Evolutionary conservation across 1,139 yeast genomes (phyloP).

Genomic region (Nakaseomyces uthaithaninus): DNA sequence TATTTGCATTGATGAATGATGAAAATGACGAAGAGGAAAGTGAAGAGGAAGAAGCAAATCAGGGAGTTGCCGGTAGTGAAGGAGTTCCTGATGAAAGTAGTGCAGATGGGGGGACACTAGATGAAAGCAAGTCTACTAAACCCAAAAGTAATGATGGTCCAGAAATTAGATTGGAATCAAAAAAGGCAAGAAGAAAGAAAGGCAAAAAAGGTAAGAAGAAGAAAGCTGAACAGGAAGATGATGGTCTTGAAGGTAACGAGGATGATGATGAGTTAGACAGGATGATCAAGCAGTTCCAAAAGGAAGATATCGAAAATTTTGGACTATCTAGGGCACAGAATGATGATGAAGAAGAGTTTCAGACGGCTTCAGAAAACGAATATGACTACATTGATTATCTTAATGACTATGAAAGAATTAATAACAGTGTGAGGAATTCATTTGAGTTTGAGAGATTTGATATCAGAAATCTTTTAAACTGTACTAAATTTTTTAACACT

Average conservation of each 20-base stretch:
- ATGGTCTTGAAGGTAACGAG: slow-evolving; percentile 17
- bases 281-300: slow-evolving; percentile 25
- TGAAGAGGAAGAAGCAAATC: slow-evolving; percentile 21
- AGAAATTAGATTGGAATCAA: slow-evolving; percentile 8
- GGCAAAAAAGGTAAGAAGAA: slow-evolving; percentile 19
- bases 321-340: slow-evolving; percentile 15
- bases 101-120: slow-evolving; percentile 10
- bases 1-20: slow-evolving; percentile 46
- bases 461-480: slow-evolving; percentile 35
- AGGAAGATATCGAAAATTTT: slow-evolving; percentile 17
- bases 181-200: slow-evolving; percentile 17
- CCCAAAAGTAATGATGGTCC: slow-evolving; percentile 8
- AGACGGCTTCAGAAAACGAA: slow-evolving; percentile 32
- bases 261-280: slow-evolving; percentile 30
- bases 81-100: slow-evolving; percentile 11
- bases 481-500: slow-evolving; percentile 36
- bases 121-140: no score
- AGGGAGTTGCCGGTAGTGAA: slow-evolving; percentile 8
- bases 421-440: background rate
- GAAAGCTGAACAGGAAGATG: slow-evolving; percentile 14
- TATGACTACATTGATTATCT: no score
- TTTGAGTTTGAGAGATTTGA: slow-evolving; percentile 39
- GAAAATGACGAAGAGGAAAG: slow-evolving; percentile 35
- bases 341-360: slow-evolving; percentile 31
- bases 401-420: background rate